phyloP scores from a whole-genome alignment of 129 eudicot species.

The Saussurea involucrata region DNA sequence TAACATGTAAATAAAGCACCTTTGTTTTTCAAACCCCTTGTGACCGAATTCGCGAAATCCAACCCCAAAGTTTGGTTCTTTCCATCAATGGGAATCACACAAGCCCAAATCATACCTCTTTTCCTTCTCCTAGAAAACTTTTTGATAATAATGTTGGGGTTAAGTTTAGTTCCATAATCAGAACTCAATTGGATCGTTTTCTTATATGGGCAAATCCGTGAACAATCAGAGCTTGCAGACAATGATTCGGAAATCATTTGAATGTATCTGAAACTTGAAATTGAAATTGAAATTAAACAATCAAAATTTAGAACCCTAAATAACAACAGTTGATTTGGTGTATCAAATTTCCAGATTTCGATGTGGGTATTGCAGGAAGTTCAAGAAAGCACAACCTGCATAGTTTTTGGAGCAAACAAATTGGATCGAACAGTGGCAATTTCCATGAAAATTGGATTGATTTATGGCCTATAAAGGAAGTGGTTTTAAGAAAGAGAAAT shows the following conservation, averaged over 20 bases:
- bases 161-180: neutral
- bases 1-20: too few relatives aligned
- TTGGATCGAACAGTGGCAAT: conserved; percentile 2
- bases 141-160: conserved; percentile 11
- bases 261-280: neutral
- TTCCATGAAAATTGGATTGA: neutral
- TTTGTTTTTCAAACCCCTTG: conserved; percentile 13
- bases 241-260: conserved; percentile 30
- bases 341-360: neutral
- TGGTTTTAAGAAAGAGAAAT: neutral
- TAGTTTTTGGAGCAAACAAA: too few relatives aligned
- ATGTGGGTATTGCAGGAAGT: conserved; percentile 10
- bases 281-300: conserved; percentile 7
- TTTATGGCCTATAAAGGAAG: conserved; percentile 2
- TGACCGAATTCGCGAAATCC: conserved; percentile 33
- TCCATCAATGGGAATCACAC: conserved; percentile 29
- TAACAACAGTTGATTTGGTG: neutral
- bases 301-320: conserved; percentile 1
- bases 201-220: too few relatives aligned
- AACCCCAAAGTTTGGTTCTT: conserved; percentile 24
- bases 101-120: conserved; percentile 24
- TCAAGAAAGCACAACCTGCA: too few relatives aligned
- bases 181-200: too few relatives aligned
- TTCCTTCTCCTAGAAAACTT: conserved; percentile 14
- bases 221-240: too few relatives aligned